These are phyloP conservation scores for Taphrina deformans DNA, from an alignment of 1,139 yeast genomes.

Conservation along the genomic window DNA sequence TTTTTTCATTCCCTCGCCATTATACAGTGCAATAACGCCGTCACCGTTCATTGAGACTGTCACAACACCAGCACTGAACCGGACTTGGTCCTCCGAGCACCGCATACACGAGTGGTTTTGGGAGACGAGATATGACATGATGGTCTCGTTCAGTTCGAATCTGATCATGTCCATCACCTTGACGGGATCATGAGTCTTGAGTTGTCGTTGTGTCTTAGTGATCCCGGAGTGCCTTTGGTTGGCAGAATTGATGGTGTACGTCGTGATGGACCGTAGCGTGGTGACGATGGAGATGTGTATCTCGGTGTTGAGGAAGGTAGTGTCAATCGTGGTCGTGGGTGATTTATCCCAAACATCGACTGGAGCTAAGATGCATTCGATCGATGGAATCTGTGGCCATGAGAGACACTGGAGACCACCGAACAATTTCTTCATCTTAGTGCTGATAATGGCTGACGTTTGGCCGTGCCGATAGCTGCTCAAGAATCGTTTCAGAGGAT, in stretches of 20 bases:
- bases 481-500: slow-evolving; percentile 5
- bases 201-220: not conserved
- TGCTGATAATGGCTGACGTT: not conserved
- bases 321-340: not conserved
- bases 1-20: not conserved
- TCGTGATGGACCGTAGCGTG: not conserved
- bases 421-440: not conserved
- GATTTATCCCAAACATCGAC: not conserved
- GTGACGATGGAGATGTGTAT: not conserved
- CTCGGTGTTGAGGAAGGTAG: not conserved
- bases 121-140: not conserved
- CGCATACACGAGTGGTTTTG: not conserved
- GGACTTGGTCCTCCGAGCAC: slow-evolving; percentile 6
- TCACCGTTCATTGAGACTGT: not conserved
- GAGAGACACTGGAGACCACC: not conserved
- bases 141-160: not conserved
- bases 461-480: slow-evolving; percentile 3
- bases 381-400: not conserved
- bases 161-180: slow-evolving; percentile 1
- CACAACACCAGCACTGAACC: not conserved
- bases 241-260: not conserved
- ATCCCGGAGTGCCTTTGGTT: not conserved
- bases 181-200: slow-evolving; percentile 1
- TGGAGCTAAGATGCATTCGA: not conserved
- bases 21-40: not conserved